Base-by-base conservation (phyloP, 345 rosid species). In the Gossypioides kirkii region DNA sequence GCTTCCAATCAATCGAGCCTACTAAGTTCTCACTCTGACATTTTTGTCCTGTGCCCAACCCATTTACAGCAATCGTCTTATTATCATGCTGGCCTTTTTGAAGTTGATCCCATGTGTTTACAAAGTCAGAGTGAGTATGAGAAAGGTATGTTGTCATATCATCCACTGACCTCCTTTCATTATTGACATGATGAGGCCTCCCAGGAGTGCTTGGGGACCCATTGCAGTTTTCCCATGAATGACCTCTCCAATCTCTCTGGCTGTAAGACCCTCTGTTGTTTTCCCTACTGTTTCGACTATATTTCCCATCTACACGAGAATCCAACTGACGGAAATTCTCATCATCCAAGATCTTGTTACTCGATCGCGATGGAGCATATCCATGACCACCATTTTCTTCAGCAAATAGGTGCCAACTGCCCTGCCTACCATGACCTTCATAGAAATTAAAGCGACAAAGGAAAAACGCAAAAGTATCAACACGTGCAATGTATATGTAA, bases 341-440 rank as follows among this genome's bases (percentile, higher is more conserved):
- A 62, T 84, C 90, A 42, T 85, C 97, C 64, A 82, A 70, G 70
- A 87, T 81, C 82, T 87, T 91, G 67, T 87, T 85, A 73, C 81
- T 75, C 11, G 90, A 81, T 38, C 93, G 77, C 26, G 81, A 84
- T 22, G 94, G 85, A 58, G 72, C 76, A 59, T 85, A 89, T 53
- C 89, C 88, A 81, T 86, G 86, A 79, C 89, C 85, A 79, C 83
- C 72, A 50, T 69, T 69, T 70, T 93, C 97, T 54, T 90, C 96
- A 10, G 78, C 76, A 82, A 85, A 86, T 78, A 79, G 60, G 82
- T 89, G 88, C 85, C 93, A 90, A 45, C 87, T 90, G 71, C 94
- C 96, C 86, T 88, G 97, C 98, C 90, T 92, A 82, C 87, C 90
- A 78, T 95, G 89, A 88, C 95, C 98, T 93, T 86, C 84, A 88